These are phyloP conservation scores for Hanseniaspora vineae DNA, from an alignment of 805 yeast species.

Conservation along the genomic window DNA sequence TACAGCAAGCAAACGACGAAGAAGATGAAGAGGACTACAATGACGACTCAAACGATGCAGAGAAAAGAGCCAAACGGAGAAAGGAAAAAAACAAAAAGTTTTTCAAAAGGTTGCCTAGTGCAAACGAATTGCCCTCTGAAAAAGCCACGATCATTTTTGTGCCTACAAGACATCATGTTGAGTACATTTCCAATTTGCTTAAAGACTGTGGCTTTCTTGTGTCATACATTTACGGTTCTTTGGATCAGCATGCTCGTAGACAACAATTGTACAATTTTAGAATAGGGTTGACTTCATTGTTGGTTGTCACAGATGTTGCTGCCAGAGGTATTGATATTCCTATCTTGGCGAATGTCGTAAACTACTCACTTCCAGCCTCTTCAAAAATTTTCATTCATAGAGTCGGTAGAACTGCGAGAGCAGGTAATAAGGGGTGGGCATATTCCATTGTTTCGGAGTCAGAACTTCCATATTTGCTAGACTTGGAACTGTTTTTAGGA, in stretches of 20 bases:
- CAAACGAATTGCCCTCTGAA: constrained; percentile 73
- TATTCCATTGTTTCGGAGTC: constrained; percentile 74
- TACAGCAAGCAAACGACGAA: constrained; percentile 34
- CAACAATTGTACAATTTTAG: constrained; percentile 78
- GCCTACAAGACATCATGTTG: constrained; percentile 97
- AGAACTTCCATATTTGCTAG: constrained; percentile 83
- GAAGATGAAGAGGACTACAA: constrained; percentile 38
- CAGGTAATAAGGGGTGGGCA: constrained; percentile 97
- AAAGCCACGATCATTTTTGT: constrained; percentile 86
- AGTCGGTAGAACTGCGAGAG: constrained; percentile 99
- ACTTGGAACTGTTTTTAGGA: constrained; percentile 81
- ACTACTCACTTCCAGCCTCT: constrained; percentile 79
- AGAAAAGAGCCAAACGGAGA: constrained; percentile 14
- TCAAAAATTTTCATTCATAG: constrained; percentile 93
- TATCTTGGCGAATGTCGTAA: constrained; percentile 85
- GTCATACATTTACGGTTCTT: constrained; percentile 84
- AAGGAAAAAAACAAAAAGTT: constrained; percentile 24
- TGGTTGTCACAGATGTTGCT: constrained; percentile 96
- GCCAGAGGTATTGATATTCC: constrained; percentile 99
- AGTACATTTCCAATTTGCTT: constrained; percentile 62
- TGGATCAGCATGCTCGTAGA: constrained; percentile 90
- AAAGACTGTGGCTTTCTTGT: constrained; percentile 73
- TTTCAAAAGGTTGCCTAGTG: constrained; percentile 50
- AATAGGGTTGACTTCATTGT: constrained; percentile 66
- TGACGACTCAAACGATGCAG: constrained; percentile 34